Evolutionary conservation across 139 green algal species (phyloP).

Genomic region (Spirogloea muscicola): DNA sequence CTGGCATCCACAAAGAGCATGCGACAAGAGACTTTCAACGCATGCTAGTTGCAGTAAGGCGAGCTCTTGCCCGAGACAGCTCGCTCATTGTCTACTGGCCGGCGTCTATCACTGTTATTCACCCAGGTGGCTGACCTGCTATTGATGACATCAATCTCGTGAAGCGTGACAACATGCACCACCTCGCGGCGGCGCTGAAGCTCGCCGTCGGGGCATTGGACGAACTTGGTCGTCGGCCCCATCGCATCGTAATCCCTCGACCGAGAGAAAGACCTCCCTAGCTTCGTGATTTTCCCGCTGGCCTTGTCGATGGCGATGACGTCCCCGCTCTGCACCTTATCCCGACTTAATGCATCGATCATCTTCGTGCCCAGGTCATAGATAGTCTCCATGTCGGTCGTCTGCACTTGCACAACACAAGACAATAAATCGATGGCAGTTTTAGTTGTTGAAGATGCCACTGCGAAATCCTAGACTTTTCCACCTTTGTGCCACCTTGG

Average conservation of each 20-base stretch:
- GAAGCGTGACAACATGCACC: conserved; percentile 93
- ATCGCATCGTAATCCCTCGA: conserved; percentile 96
- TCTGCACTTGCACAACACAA: conserved; percentile 51
- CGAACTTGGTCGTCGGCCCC: conserved; percentile 90
- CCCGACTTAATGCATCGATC: conserved; percentile 72
- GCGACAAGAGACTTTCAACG: not conserved
- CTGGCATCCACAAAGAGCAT: not conserved
- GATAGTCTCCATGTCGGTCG: conserved; percentile 99
- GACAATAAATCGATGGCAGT: not conserved
- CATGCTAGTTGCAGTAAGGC: not conserved
- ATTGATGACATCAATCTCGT: conserved; percentile 99
- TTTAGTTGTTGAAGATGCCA: not conserved
- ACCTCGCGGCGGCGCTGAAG: conserved; percentile 97
- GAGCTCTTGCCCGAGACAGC: no score
- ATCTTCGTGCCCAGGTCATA: conserved; percentile 89
- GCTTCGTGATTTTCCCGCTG: conserved; percentile 76
- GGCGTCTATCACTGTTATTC: no score
- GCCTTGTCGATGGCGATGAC: conserved; percentile 97
- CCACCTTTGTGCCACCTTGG: no score
- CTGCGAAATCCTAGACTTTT: no score
- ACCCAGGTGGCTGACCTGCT: conserved; percentile 38
- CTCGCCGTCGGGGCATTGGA: conserved; percentile 96
- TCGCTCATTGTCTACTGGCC: not conserved
- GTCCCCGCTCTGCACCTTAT: conserved; percentile 90
- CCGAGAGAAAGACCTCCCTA: conserved; percentile 90